A percentile compares a stretch with the other conserved stretches of the same genome.
These are phyloP conservation scores for Casuarina glauca DNA, from an alignment of 306 rosid species.

Conservation along the genomic window DNA sequence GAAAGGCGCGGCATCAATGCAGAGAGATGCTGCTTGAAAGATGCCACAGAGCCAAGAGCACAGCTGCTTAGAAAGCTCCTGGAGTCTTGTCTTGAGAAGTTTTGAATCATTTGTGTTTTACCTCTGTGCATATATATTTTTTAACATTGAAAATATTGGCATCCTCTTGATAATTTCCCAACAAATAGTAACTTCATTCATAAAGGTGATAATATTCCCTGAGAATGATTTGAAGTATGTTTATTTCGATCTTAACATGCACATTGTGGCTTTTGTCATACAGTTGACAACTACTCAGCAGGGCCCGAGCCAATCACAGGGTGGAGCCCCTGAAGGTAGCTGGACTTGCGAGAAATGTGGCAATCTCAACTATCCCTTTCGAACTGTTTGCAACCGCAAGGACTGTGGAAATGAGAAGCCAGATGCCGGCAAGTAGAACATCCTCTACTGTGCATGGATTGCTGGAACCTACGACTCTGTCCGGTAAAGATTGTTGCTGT, in stretches of 20 bases:
- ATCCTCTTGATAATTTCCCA: background rate
- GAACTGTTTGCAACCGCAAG: constrained; percentile 47
- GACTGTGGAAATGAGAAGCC: constrained; percentile 46
- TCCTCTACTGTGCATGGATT: constrained; percentile 12
- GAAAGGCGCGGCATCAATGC: background rate
- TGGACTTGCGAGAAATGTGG: constrained; percentile 50
- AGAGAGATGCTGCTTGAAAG: background rate
- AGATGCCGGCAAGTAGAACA: constrained; percentile 27
- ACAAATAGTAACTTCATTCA: background rate
- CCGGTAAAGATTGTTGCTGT: constrained; percentile 17
- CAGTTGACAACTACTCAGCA: constrained; percentile 9
- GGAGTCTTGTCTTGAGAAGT: background rate
- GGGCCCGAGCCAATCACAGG: constrained; percentile 33
- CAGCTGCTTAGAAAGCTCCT: background rate
- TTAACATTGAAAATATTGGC: background rate
- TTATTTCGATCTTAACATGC: background rate
- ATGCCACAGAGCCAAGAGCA: background rate
- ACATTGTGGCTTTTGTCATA: background rate
- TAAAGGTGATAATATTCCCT: background rate
- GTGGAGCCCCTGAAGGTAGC: constrained; percentile 44
- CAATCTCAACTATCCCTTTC: constrained; percentile 48
- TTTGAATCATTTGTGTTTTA: background rate
- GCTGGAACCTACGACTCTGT: constrained; percentile 19
- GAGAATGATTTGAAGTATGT: background rate
- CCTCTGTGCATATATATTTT: background rate